A percentile compares a stretch with the other conserved stretches of the same genome.
Conservation (phyloP, 768 basidiomycete genomes). For the Trametes cinnabarina region DNA sequence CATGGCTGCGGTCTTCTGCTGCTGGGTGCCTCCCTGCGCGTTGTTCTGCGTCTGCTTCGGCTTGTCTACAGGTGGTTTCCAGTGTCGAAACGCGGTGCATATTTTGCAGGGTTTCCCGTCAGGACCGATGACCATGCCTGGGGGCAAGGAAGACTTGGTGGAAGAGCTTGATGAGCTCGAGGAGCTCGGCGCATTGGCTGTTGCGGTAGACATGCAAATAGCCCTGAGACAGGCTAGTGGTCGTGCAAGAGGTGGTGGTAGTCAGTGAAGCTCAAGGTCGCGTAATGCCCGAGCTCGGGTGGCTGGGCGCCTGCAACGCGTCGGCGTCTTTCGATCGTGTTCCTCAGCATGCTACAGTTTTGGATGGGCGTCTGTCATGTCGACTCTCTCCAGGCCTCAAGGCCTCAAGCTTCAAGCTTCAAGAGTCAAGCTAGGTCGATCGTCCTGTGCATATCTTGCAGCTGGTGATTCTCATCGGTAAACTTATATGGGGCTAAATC, state of each 20-base stretch:
- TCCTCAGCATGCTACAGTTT: too few species aligned
- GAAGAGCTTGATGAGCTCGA: background rate
- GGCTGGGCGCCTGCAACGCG: too few species aligned
- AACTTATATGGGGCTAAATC: background rate
- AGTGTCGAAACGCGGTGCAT: slow-evolving; percentile 77
- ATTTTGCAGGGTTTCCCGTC: slow-evolving; percentile 96
- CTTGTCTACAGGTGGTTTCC: slow-evolving; percentile 45
- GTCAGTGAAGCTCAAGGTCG: too few species aligned
- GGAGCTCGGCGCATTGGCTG: background rate
- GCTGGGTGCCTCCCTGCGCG: background rate
- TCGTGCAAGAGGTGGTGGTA: too few species aligned
- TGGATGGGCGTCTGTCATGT: too few species aligned
- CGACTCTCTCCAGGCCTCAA: too few species aligned
- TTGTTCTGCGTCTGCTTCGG: slow-evolving; percentile 19
- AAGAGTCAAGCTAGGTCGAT: too few species aligned
- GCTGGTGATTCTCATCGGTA: too few species aligned
- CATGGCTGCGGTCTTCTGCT: slow-evolving; percentile 34
- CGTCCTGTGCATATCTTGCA: too few species aligned
- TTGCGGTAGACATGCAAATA: background rate
- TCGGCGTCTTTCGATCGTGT: too few species aligned
- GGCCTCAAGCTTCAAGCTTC: too few species aligned
- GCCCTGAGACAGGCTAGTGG: background rate
- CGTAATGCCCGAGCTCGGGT: background rate
- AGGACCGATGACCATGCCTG: slow-evolving; percentile 85
- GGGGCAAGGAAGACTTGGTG: slow-evolving; percentile 43